Evolutionary conservation across 2,329 filamentous ascomycete genomes (phyloP).

Genomic region (Spiromastix sp.): DNA sequence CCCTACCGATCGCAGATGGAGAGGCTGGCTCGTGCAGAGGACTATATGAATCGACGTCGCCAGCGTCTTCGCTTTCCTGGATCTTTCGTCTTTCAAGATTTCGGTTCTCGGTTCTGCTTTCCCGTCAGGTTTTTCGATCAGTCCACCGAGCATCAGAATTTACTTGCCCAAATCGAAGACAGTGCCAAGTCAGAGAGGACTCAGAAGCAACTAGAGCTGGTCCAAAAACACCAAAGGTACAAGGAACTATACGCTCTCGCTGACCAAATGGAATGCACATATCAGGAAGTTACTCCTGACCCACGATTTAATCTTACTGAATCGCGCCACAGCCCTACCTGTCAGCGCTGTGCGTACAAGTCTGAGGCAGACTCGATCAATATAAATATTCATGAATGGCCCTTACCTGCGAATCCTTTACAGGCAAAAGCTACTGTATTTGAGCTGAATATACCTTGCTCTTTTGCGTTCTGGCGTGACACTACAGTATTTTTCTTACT

Average conservation of each 20-base stretch:
- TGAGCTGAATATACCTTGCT: slow-evolving; percentile 36
- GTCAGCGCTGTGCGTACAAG: slow-evolving; percentile 27
- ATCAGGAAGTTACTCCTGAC: slow-evolving; percentile 2
- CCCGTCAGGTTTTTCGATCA: slow-evolving; percentile 38
- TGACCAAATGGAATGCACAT: slow-evolving; percentile 7
- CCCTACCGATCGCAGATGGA: slow-evolving; percentile 35
- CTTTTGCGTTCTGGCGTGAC: slow-evolving; percentile 41
- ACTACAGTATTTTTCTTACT: slow-evolving; percentile 24
- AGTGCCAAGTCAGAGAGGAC: slow-evolving; percentile 28
- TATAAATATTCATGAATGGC: slow-evolving; percentile 48
- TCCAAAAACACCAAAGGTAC: slow-evolving; percentile 15
- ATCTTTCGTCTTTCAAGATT: slow-evolving; percentile 29
- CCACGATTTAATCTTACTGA: slow-evolving; percentile 6
- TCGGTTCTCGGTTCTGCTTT: slow-evolving; percentile 32
- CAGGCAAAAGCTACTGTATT: slow-evolving; percentile 41
- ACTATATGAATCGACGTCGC: slow-evolving; percentile 32
- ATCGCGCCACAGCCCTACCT: slow-evolving; percentile 16
- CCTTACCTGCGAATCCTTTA: slow-evolving; percentile 29
- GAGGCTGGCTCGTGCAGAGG: slow-evolving; percentile 37
- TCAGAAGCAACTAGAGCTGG: slow-evolving; percentile 22
- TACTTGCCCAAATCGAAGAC: slow-evolving; percentile 28
- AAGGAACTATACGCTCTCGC: slow-evolving; percentile 14
- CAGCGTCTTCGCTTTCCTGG: slow-evolving; percentile 8
- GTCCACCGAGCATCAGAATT: slow-evolving; percentile 29
- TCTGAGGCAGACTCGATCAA: slow-evolving; percentile 24